Evolutionary conservation across 352 stramenopile genomes (phyloP).

Genomic region (Phytopythium oedochilum): DNA sequence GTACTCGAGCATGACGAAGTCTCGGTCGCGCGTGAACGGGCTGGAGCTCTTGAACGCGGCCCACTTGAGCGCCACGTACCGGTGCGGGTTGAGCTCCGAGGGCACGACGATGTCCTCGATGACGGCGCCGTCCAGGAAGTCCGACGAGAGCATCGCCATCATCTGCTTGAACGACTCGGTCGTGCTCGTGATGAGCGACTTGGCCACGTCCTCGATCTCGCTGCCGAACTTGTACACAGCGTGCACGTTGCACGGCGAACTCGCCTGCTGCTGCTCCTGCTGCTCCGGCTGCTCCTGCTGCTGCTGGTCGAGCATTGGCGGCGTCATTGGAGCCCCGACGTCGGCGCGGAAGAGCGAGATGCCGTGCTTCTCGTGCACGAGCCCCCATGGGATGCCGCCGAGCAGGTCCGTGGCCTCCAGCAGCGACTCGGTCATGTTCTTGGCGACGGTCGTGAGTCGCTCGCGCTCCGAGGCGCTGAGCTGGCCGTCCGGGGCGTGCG

Average conservation of each 20-base stretch:
- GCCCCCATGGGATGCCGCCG: conserved; percentile 58
- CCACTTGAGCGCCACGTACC: conserved; percentile 85
- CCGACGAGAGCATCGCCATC: conserved; percentile 80
- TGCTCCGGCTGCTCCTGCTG: not conserved
- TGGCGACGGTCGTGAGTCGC: conserved; percentile 65
- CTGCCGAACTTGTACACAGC: conserved; percentile 77
- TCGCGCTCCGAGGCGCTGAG: conserved; percentile 36
- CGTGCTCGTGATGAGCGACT: conserved; percentile 76
- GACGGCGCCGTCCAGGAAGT: conserved; percentile 81
- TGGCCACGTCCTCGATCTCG: conserved; percentile 77
- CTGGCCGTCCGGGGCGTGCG: conserved; percentile 10
- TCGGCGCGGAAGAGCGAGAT: conserved; percentile 81
- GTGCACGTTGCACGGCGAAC: conserved; percentile 83
- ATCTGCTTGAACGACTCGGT: conserved; percentile 82
- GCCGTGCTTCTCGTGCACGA: conserved; percentile 80
- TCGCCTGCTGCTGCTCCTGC: conserved; percentile 13
- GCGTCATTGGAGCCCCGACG: conserved; percentile 30
- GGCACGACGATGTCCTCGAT: conserved; percentile 79
- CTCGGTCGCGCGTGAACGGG: conserved; percentile 71
- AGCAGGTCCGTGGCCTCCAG: conserved; percentile 73
- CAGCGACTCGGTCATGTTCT: conserved; percentile 77
- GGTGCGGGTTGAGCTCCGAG: conserved; percentile 53
- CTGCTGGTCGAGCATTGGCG: not conserved
- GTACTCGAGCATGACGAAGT: conserved; percentile 85
- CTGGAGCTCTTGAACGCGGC: conserved; percentile 82